phyloP scores from a whole-genome alignment of 2,329 filamentous ascomycete genomes.

The Penicillium oxalicum region DNA sequence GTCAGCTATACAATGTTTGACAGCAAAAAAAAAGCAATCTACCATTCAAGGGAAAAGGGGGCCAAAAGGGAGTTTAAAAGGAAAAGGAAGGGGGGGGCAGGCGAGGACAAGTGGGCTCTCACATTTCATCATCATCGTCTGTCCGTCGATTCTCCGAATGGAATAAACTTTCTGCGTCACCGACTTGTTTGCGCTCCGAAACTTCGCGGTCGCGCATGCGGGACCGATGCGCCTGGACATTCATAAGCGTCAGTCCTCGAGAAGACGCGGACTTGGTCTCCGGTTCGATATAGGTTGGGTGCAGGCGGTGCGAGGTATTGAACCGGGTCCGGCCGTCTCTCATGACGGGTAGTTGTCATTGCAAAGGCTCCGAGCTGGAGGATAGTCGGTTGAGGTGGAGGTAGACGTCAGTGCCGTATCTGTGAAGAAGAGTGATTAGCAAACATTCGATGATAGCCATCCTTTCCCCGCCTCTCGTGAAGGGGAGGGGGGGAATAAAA shows the following conservation, averaged over 20 bases:
- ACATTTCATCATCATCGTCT: conserved; percentile 18
- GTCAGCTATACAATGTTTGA: neutral
- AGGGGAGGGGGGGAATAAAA: no score
- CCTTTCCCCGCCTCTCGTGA: no score
- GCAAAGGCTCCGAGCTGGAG: conserved; percentile 89
- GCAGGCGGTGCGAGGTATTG: conserved; percentile 37
- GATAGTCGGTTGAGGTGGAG: conserved; percentile 94
- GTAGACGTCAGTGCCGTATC: conserved; percentile 97
- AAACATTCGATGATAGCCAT: neutral
- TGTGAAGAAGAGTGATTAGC: conserved; percentile 34
- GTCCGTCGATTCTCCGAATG: conserved; percentile 43
- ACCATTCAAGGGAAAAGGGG: neutral
- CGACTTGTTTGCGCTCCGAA: conserved; percentile 82
- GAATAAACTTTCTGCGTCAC: conserved; percentile 74
- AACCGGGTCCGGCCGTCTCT: conserved; percentile 58
- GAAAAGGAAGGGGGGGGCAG: neutral
- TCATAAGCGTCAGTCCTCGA: conserved; percentile 49
- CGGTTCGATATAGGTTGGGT: conserved; percentile 32
- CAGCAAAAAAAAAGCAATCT: neutral
- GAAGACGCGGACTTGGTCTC: conserved; percentile 33
- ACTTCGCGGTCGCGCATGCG: conserved; percentile 68
- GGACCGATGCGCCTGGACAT: conserved; percentile 57
- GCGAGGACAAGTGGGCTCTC: neutral
- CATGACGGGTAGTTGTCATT: conserved; percentile 88
- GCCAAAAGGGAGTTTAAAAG: neutral